Base-by-base conservation (phyloP, 2,329 filamentous ascomycete genomes). In the Emmonsiellopsis sp. region DNA sequence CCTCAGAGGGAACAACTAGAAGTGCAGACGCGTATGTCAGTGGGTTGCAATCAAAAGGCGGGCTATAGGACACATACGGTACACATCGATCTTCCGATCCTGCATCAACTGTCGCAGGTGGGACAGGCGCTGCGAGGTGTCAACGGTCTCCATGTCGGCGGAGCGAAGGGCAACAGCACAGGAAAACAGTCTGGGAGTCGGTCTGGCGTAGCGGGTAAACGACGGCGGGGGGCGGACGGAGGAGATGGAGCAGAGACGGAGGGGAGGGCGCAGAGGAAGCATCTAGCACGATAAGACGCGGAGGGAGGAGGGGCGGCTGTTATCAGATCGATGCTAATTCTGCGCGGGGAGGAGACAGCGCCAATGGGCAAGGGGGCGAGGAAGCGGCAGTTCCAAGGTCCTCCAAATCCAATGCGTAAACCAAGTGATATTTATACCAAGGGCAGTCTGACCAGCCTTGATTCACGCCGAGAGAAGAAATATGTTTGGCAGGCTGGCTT, bases 1-100 rank as follows among this genome's bases (percentile, higher is more conserved):
- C 93, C 80, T 97, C 93, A 36, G 92, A 96, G 0, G 93, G 93
- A 6, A 97, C 82, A 66, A 98, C 92, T 97, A 67, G 56, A 49
- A 52, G 52, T 61, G 61, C 57, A 44, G 32, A 59, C 65, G 8
- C 34, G 42, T 61, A 64, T 76, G 61, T 78, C 73, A 63, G 58
- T 59, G 58, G 43, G 40, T 53, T 55, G 53, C 52, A n/a, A 43
- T 57, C 56, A 6, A 48, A 47, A 14, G 46, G 51, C 13, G 44
- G 44, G 39, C 27, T 52, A 56, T 57, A 56, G 62, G 60, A 60
- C 54, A 43, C 75, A 69, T 84, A 96, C 92, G 86, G 75, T 98
- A 98, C 56, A 97, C 79, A 71, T 97, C 90, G 60, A 98, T 79
- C 60, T 88, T 85, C 65, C 86, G 80, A 71, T 91, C 80, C 72